phyloP scores from a whole-genome alignment of 192 early-diverging fungal species.

The Coemansia sp. region DNA sequence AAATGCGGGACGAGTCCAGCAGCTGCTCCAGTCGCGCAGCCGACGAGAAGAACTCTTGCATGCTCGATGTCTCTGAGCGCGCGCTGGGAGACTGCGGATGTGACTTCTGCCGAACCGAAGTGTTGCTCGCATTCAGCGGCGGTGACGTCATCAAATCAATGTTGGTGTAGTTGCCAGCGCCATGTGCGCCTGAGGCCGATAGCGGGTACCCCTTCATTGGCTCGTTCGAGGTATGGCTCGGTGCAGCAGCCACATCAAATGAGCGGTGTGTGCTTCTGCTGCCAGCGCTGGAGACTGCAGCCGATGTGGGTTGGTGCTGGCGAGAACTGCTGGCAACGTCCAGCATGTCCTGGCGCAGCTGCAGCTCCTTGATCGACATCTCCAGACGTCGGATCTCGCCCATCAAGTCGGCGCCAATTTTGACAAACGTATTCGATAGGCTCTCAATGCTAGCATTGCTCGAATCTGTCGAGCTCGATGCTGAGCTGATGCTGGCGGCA shows the following conservation, averaged over 20 bases:
- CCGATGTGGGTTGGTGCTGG: constrained; percentile 5
- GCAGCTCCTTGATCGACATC: constrained; percentile 40
- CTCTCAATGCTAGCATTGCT: constrained; percentile 23
- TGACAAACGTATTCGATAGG: constrained; percentile 42
- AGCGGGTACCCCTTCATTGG: constrained; percentile 31
- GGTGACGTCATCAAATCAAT: constrained; percentile 39
- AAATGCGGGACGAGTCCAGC: constrained; percentile 30
- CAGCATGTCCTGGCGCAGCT: constrained; percentile 39
- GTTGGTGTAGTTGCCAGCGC: constrained; percentile 14
- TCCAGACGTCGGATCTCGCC: constrained; percentile 44
- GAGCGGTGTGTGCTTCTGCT: constrained; percentile 7
- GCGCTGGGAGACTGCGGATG: constrained; percentile 13
- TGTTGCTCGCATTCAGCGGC: constrained; percentile 6
- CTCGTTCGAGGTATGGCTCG: constrained; percentile 9
- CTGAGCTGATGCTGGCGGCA: neutral
- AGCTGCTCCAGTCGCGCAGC: constrained; percentile 43
- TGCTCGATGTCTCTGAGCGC: constrained; percentile 36
- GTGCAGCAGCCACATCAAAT: constrained; percentile 22
- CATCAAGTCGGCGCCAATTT: constrained; percentile 48
- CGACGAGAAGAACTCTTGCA: constrained; percentile 51
- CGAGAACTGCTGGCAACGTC: constrained; percentile 11
- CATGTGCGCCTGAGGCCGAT: neutral
- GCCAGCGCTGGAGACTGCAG: constrained; percentile 7
- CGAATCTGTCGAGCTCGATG: neutral
- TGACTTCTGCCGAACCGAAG: neutral